These are phyloP conservation scores for Camellia oleifera DNA, from an alignment of 179 eudicot genomes.

Conservation along the genomic window DNA sequence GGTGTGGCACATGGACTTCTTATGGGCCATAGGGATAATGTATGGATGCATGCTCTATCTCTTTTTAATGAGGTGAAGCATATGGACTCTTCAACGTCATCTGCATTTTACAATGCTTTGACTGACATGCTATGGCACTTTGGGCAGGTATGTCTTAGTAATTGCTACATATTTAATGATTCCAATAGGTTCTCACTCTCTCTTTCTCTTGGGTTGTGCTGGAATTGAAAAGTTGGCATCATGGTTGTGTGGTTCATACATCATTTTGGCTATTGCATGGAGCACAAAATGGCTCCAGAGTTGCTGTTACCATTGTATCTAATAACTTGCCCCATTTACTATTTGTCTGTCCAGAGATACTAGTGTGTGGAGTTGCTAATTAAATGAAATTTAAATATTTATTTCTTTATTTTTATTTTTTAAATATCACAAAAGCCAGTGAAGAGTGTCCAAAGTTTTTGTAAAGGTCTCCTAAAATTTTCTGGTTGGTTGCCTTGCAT, in stretches of 20 bases:
- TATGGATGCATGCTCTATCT: slow-evolving; percentile 79
- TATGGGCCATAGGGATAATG: slow-evolving; percentile 60
- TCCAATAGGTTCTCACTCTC: neutral
- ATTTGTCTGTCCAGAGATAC: neutral
- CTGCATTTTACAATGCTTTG: slow-evolving; percentile 95
- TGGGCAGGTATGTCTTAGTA: slow-evolving; percentile 64
- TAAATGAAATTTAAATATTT: neutral
- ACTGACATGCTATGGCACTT: slow-evolving; percentile 98
- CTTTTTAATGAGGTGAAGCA: slow-evolving; percentile 86
- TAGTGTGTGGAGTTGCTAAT: neutral
- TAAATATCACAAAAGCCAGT: neutral
- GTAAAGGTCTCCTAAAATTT: neutral
- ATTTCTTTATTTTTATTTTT: neutral
- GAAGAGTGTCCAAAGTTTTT: neutral
- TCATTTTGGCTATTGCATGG: neutral
- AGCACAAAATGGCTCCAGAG: too few species aligned
- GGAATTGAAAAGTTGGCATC: neutral
- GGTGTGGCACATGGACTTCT: slow-evolving; percentile 97
- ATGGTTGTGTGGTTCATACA: neutral
- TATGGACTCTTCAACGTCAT: slow-evolving; percentile 88
- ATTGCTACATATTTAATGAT: neutral
- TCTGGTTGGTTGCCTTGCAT: neutral
- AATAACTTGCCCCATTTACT: neutral
- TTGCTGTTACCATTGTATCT: neutral
- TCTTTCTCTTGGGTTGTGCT: neutral